Evolutionary conservation across 2,329 filamentous ascomycete species (phyloP).

Genomic region (Nigrospora oryzae): DNA sequence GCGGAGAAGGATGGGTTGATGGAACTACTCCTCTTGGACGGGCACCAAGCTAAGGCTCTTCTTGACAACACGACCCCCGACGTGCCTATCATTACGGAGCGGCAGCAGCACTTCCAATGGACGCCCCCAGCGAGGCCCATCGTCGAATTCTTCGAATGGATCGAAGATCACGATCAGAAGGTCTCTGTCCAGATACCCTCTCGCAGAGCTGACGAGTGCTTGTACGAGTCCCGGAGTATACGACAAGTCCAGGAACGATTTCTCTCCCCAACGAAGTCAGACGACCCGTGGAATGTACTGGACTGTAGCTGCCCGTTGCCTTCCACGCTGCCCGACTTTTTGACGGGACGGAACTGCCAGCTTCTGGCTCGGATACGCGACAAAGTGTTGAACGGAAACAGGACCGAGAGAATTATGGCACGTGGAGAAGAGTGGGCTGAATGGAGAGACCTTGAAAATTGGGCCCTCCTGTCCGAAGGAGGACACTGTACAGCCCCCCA

Average conservation of each 20-base stretch:
- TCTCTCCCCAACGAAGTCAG: not conserved
- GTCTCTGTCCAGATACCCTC: conserved; percentile 3
- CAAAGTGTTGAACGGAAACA: not conserved
- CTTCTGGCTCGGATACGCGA: conserved; percentile 1
- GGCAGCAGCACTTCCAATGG: conserved; percentile 1
- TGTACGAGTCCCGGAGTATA: conserved; percentile 1
- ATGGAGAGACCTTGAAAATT: conserved; percentile 22
- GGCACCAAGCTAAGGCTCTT: conserved; percentile 1
- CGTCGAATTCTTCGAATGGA: conserved; percentile 1
- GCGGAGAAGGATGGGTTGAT: not conserved
- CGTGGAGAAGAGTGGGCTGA: conserved; percentile 19
- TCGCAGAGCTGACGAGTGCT: conserved; percentile 3
- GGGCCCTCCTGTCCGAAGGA: conserved; percentile 22
- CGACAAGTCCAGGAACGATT: conserved; percentile 2
- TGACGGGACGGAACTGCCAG: conserved; percentile 3
- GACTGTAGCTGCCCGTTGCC: conserved; percentile 1
- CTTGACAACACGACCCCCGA: conserved; percentile 1
- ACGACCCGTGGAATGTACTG: conserved; percentile 2
- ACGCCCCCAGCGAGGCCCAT: not conserved
- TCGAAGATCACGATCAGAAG: not conserved
- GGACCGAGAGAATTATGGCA: conserved; percentile 6
- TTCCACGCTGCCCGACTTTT: conserved; percentile 3
- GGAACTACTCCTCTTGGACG: not conserved
- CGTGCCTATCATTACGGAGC: conserved; percentile 1
- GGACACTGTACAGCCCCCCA: conserved; percentile 24